These are phyloP conservation scores for Tulasnella sp. DNA, from an alignment of 768 basidiomycete species.

Conservation along the genomic window DNA sequence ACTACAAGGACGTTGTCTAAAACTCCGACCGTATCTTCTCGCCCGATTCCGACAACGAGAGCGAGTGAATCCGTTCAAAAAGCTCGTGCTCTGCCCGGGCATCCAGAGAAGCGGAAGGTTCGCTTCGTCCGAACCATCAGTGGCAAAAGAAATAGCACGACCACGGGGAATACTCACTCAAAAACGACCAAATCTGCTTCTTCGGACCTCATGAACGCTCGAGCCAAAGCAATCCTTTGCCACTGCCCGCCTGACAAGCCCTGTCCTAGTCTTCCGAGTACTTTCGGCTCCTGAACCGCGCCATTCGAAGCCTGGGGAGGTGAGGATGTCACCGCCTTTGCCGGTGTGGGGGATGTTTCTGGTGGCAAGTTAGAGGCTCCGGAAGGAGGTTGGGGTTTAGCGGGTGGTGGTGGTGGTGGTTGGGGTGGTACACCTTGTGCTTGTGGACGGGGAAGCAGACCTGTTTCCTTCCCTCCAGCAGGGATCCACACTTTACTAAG, in stretches of 20 bases:
- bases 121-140: constrained; percentile 16
- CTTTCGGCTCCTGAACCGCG: too few species aligned
- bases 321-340: neutral
- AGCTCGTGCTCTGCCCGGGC: constrained; percentile 56
- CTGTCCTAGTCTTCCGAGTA: neutral
- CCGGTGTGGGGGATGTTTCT: neutral
- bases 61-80: constrained; percentile 37
- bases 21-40: constrained; percentile 30
- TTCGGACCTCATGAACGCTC: constrained; percentile 75
- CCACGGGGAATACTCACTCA: constrained; percentile 74
- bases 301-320: neutral
- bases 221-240: constrained; percentile 75
- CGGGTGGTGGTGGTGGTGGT: too few species aligned
- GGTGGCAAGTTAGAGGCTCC: neutral
- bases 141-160: neutral
- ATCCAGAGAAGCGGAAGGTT: constrained; percentile 26
- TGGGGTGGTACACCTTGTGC: neutral
- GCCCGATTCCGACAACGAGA: constrained; percentile 23
- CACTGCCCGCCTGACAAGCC: constrained; percentile 37
- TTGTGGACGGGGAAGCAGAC: neutral
- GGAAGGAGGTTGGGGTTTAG: neutral
- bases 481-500: constrained; percentile 33
- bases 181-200: constrained; percentile 64
- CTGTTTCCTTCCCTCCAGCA: neutral
- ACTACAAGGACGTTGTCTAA: neutral